Conservation (phyloP, 441 rosid species). For the Adansonia gregorii region DNA sequence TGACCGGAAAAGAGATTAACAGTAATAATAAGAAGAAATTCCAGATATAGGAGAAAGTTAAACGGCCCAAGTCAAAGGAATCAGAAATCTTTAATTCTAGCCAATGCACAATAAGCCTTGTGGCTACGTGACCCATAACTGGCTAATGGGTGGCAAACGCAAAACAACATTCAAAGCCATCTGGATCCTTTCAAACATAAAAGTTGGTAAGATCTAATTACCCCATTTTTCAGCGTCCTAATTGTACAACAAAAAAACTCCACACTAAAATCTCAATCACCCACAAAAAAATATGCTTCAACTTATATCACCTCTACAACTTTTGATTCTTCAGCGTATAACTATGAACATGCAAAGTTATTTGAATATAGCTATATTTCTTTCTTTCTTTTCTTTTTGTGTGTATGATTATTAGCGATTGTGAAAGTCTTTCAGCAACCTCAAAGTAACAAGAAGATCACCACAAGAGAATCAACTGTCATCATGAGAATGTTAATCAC, state of each 20-base stretch:
- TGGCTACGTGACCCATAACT: neutral
- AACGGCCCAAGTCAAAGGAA: conserved; percentile 8
- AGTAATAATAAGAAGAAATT: neutral
- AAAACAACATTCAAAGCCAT: neutral
- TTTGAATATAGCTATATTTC: neutral
- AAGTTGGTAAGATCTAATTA: neutral
- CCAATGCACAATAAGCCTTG: neutral
- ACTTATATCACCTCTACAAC: conserved; percentile 8
- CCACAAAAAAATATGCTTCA: neutral
- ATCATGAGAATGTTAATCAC: conserved; percentile 44
- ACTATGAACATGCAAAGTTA: neutral
- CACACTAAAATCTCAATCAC: neutral
- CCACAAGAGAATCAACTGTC: conserved; percentile 8
- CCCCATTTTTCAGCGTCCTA: neutral
- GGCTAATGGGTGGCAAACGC: neutral
- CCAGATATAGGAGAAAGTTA: neutral
- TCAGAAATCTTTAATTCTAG: neutral
- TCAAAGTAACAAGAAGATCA: conserved; percentile 6
- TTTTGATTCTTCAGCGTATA: conserved; percentile 18
- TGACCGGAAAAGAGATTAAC: conserved; percentile 10
- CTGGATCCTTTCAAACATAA: neutral
- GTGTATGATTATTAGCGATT: neutral
- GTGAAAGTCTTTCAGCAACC: neutral
- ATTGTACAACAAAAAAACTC: neutral
- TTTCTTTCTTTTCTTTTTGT: neutral